Conservation (phyloP, 2,329 filamentous ascomycete genomes). For the Sarocladium kiliense region DNA sequence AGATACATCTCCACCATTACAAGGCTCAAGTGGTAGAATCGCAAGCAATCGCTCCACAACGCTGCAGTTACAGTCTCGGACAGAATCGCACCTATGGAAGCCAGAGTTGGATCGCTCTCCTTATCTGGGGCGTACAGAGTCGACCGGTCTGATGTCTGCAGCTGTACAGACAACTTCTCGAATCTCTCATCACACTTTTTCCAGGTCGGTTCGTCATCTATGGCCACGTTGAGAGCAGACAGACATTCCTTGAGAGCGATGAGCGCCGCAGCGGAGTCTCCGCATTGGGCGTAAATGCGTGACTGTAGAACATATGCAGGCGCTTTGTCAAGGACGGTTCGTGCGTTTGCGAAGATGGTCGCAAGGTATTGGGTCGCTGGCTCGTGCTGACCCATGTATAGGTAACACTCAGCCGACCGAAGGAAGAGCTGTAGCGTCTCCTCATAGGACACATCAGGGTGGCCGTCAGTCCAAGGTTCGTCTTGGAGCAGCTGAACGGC, state of each 20-base stretch:
- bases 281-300: conserved; percentile 69
- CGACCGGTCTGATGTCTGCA: conserved; percentile 51
- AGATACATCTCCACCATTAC: conserved; percentile 64
- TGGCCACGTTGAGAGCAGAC: conserved; percentile 58
- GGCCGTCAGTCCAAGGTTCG: conserved; percentile 67
- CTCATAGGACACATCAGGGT: conserved; percentile 72
- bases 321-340: conserved; percentile 71
- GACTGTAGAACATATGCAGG: conserved; percentile 80
- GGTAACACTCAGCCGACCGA: conserved; percentile 75
- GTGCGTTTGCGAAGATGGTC: conserved; percentile 65
- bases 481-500: conserved; percentile 76
- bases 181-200: conserved; percentile 77
- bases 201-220: conserved; percentile 63
- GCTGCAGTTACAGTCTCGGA: conserved; percentile 65
- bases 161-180: conserved; percentile 51
- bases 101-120: conserved; percentile 46
- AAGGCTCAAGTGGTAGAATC: conserved; percentile 68
- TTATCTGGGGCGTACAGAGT: conserved; percentile 38
- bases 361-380: conserved; percentile 65
- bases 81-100: conserved; percentile 64
- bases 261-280: conserved; percentile 66
- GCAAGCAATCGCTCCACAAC: conserved; percentile 67
- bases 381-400: conserved; percentile 68
- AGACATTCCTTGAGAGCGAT: conserved; percentile 66
- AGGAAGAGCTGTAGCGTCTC: conserved; percentile 80